Base-by-base conservation (phyloP, 768 basidiomycete genomes). In the Coprinopsis marcescibilis region DNA sequence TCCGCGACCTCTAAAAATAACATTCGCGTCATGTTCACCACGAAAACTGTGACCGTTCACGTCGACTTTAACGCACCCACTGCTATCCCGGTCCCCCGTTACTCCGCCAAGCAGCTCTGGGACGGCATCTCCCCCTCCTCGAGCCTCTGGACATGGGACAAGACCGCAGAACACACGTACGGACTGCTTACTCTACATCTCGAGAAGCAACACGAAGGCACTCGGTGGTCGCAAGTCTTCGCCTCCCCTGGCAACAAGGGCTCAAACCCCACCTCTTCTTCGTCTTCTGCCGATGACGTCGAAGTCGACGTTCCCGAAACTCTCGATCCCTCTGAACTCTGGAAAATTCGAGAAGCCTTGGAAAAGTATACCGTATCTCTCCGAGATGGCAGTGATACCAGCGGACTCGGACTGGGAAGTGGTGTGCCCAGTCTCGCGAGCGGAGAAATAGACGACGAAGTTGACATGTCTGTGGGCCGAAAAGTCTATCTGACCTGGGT, bases 141-240 rank as follows among this genome's bases (percentile, higher is more conserved):
- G n/a, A 88, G 89, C 57, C 81, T 89, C 57, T 99, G 92, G 93
- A 94, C 90, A 3, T 95, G 85, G 78, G 92, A 96, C 55, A 75
- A 81, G 14, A 81, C 83, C 51, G 88, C 80, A 3, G 80, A 81
- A 41, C 73, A 73, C 48, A 58, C 77, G 11, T 82, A 77, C 55
- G 87, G 87, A 1, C 51, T 89, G 25, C 73, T 98, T 54, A 81
- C 87, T 0, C 64, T 97, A 15, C 86, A 96, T 58, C 70, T 98
- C 45, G 87, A 92, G 62, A 98, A 98, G 65, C 74, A 75, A 51
- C 76, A 91, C 61, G 82, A 85, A 50, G 85, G 81, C 4, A 85
- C 84, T 24, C 80, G 82, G 55, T 99, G 95, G 95, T 71, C 82
- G 43, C 83, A 89, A 39, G 76, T 98, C 5, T 98, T 99, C 57